These are phyloP conservation scores for Fusarium nematophilum DNA, from an alignment of 2,329 filamentous ascomycete genomes.

Conservation along the genomic window DNA sequence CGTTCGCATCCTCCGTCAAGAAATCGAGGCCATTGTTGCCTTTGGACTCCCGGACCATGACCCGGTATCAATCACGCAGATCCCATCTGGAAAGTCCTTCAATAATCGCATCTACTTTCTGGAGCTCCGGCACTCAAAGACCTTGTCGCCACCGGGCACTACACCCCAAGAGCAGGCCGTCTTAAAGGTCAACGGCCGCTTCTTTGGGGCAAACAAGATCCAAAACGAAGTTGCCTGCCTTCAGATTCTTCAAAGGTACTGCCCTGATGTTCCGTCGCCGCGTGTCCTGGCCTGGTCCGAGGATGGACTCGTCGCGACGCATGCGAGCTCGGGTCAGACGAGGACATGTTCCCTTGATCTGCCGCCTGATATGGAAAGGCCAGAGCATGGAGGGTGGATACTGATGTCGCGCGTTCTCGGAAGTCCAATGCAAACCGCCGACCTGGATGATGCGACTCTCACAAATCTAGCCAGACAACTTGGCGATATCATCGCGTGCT, in stretches of 20 bases:
- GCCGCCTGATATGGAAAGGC: not conserved
- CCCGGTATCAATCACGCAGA: no score
- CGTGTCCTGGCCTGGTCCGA: conserved; percentile 13
- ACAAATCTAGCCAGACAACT: not conserved
- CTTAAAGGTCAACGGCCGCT: conserved; percentile 22
- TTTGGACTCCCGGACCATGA: no score
- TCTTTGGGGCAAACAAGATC: conserved; percentile 4
- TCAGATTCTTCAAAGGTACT: not conserved
- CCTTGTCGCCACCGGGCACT: no score
- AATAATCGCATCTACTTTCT: conserved; percentile 25
- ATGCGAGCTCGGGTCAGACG: accelerated
- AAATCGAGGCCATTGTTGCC: no score
- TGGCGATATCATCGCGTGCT: conserved; percentile 2
- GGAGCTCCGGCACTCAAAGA: not conserved
- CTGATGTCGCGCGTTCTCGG: conserved; percentile 10
- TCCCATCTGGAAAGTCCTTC: no score
- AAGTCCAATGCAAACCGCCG: not conserved
- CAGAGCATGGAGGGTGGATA: conserved; percentile 2
- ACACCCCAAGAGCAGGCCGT: no score
- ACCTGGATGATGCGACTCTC: not conserved
- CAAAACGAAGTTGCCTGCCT: conserved; percentile 21
- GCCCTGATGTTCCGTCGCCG: not conserved
- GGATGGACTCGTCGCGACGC: not conserved
- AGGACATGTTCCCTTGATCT: not conserved
- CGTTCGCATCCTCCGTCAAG: no score